phyloP scores from a whole-genome alignment of 352 stramenopile species.

The Phytophthora niederhauseri region DNA sequence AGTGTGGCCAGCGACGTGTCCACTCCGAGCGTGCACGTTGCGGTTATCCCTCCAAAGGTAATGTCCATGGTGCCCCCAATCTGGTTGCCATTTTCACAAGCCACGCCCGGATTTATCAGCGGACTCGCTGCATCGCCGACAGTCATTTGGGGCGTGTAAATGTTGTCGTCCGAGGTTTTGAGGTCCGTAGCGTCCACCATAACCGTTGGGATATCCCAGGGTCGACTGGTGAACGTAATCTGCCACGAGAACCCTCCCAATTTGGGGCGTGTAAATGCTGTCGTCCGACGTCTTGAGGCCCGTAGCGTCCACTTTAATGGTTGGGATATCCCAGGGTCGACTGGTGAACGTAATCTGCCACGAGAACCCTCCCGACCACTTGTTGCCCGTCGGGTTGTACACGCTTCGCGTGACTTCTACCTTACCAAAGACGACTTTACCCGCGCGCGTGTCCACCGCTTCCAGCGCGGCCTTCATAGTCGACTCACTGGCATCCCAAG shows the following conservation, averaged over 20 bases:
- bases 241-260: conserved; percentile 94
- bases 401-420: conserved; percentile 83
- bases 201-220: conserved; percentile 89
- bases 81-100: conserved; percentile 91
- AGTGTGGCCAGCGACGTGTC: conserved; percentile 43
- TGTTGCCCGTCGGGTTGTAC: conserved; percentile 80
- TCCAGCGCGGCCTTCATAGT: conserved; percentile 61
- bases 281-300: background rate
- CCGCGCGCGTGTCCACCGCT: conserved; percentile 28
- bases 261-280: background rate
- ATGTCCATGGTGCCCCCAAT: conserved; percentile 85
- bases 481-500: conserved; percentile 82
- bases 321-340: conserved; percentile 86
- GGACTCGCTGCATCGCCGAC: conserved; percentile 56
- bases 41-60: conserved; percentile 49
- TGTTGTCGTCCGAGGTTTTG: background rate
- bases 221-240: conserved; percentile 90
- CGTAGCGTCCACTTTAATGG: conserved; percentile 46
- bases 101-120: conserved; percentile 51
- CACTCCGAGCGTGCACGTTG: conserved; percentile 47
- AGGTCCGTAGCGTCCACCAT: conserved; percentile 15
- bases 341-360: conserved; percentile 95
- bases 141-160: conserved; percentile 7
- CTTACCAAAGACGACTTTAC: conserved; percentile 84
- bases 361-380: conserved; percentile 95